phyloP scores from a whole-genome alignment of 495 filamentous ascomycete species.

The Penicillium simplicissimum region DNA sequence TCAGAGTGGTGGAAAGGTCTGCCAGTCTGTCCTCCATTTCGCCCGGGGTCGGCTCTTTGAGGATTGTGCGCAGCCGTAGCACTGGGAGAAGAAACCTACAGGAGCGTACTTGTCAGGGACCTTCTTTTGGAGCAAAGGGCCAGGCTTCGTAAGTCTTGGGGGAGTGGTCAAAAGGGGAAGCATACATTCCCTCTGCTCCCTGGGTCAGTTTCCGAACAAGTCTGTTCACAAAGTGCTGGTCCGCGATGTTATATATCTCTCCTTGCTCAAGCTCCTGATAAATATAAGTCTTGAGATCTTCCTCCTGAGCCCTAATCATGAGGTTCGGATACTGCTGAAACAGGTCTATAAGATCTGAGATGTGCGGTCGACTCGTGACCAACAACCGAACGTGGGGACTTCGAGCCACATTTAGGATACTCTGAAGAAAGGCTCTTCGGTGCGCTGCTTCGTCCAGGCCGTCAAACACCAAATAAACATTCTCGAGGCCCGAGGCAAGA shows the following conservation, averaged over 20 bases:
- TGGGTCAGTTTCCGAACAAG: not conserved
- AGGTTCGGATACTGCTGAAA: not conserved
- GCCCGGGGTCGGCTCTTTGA: not conserved
- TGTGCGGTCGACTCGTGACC: not conserved
- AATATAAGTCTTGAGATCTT: not conserved
- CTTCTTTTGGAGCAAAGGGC: not conserved
- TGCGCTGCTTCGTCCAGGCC: not conserved
- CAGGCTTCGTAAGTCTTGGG: not conserved
- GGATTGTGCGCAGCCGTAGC: not conserved
- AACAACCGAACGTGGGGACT: not conserved
- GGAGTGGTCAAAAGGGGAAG: not conserved
- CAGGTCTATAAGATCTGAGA: not conserved
- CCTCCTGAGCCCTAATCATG: not conserved
- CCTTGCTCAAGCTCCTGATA: slow-evolving; percentile 1
- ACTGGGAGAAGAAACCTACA: slow-evolving; percentile 3
- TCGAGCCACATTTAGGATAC: not conserved
- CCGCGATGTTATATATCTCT: not conserved
- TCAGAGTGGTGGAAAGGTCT: not conserved
- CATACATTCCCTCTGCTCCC: slow-evolving; percentile 1
- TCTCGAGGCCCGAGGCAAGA: not conserved
- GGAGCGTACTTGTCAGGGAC: not conserved
- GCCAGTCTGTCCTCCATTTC: not conserved
- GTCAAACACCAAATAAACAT: not conserved
- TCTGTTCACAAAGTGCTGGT: not conserved
- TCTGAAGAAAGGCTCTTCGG: slow-evolving; percentile 1